Evolutionary conservation across 164 flowering plant species (phyloP).

Genomic region (Umbilicus rupestris): DNA sequence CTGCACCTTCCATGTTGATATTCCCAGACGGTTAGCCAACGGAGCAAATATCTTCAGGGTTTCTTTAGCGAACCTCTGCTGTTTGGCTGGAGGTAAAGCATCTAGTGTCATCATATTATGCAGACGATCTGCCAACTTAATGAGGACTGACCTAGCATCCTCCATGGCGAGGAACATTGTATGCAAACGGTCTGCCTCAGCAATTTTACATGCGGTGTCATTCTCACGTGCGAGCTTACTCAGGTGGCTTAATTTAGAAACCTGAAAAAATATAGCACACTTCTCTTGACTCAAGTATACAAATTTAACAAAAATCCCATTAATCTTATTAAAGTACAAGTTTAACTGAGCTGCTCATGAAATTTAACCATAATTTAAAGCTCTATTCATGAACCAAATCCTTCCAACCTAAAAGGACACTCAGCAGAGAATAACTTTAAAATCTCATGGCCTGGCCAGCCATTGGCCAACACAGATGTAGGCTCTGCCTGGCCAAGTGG

Average conservation of each 20-base stretch:
- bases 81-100: constrained; percentile 70
- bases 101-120: constrained; percentile 95
- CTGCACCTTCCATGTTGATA: constrained; percentile 85
- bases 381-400: too few relatives aligned
- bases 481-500: too few relatives aligned
- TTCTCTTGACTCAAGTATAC: not conserved
- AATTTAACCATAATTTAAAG: too few relatives aligned
- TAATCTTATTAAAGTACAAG: too few relatives aligned
- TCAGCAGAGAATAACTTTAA: too few relatives aligned
- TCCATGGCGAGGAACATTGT: constrained; percentile 97
- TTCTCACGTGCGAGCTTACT: constrained; percentile 98
- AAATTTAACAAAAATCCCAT: too few relatives aligned
- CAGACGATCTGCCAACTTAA: constrained; percentile 93
- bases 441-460: too few relatives aligned
- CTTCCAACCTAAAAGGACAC: too few relatives aligned
- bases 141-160: constrained; percentile 89
- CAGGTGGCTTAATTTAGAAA: constrained; percentile 85
- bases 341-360: too few relatives aligned
- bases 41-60: constrained; percentile 92
- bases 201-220: constrained; percentile 69
- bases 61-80: constrained; percentile 87
- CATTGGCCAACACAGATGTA: too few relatives aligned
- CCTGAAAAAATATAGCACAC: constrained; percentile 30
- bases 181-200: constrained; percentile 87
- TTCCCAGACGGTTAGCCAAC: constrained; percentile 85